These are phyloP conservation scores for Lupinus albus DNA, from an alignment of 306 rosid species.

Conservation along the genomic window DNA sequence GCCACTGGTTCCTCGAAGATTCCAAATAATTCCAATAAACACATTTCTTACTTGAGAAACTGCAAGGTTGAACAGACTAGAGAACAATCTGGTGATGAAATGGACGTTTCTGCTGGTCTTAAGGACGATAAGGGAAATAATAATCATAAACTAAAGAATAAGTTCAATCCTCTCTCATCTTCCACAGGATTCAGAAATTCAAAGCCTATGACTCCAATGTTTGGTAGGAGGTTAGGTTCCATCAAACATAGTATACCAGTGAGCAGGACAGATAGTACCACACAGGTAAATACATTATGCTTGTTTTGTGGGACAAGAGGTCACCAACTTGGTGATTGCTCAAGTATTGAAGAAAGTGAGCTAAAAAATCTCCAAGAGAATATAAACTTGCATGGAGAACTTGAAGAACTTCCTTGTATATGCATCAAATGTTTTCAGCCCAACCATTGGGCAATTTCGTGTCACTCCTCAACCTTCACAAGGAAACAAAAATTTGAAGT, in stretches of 20 bases:
- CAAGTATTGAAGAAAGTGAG: conserved; percentile 49
- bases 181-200: conserved; percentile 49
- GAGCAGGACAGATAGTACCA: conserved; percentile 43
- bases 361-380: conserved; percentile 60
- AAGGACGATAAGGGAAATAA: conserved; percentile 42
- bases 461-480: conserved; percentile 50
- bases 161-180: conserved; percentile 39
- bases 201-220: conserved; percentile 59
- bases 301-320: conserved; percentile 76
- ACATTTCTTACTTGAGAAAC: conserved; percentile 25
- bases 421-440: conserved; percentile 66
- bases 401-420: conserved; percentile 45
- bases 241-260: conserved; percentile 51
- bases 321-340: conserved; percentile 61
- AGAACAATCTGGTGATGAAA: conserved; percentile 41
- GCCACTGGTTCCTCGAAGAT: conserved; percentile 45
- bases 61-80: conserved; percentile 32
- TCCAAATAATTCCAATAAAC: conserved; percentile 33
- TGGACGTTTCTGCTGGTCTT: conserved; percentile 38
- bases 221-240: conserved; percentile 72
- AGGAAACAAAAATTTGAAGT: conserved; percentile 44
- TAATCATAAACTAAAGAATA: conserved; percentile 43
- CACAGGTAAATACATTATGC: conserved; percentile 50
- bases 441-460: conserved; percentile 72
- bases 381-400: conserved; percentile 42